A percentile compares a stretch with the other conserved stretches of the same genome.
Evolutionary conservation across 192 early-diverging fungal genomes (phyloP).

Genomic region (Rhizophlyctis rosea): DNA sequence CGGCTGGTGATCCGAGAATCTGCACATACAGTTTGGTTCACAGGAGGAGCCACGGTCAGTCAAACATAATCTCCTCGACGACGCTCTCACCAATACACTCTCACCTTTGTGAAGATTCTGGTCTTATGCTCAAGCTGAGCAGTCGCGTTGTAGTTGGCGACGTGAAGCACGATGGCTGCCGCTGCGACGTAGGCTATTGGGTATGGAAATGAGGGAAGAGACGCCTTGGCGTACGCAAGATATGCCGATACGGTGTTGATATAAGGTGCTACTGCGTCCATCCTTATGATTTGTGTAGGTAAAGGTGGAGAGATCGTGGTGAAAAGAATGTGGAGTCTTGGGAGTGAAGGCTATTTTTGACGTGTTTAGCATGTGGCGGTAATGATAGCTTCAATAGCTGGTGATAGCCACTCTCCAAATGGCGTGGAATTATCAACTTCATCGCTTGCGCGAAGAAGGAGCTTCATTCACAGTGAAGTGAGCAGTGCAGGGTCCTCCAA

Average conservation of each 20-base stretch:
- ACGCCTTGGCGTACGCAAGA: slow-evolving; percentile 8
- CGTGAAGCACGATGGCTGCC: slow-evolving; percentile 38
- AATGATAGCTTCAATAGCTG: no score
- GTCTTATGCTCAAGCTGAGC: slow-evolving; percentile 39
- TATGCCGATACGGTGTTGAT: slow-evolving; percentile 7
- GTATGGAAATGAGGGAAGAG: slow-evolving; percentile 15
- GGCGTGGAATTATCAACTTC: no score
- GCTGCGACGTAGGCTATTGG: slow-evolving; percentile 24
- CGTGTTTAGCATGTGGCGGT: no score
- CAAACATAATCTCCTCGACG: background rate
- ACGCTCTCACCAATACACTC: background rate
- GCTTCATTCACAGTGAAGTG: no score
- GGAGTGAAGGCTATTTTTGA: no score
- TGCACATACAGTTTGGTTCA: background rate
- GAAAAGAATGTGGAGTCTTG: no score
- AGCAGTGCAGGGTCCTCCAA: no score
- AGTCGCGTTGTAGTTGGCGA: slow-evolving; percentile 42
- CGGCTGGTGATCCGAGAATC: slow-evolving; percentile 46
- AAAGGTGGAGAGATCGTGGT: no score
- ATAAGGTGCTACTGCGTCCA: slow-evolving; percentile 8
- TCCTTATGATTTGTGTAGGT: no score
- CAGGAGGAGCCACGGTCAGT: background rate
- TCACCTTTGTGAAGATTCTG: slow-evolving; percentile 32
- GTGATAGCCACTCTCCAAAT: no score
- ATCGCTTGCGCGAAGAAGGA: no score